phyloP scores from a whole-genome alignment of 2,329 filamentous ascomycete species.

The Dothideomycetes sp. region DNA sequence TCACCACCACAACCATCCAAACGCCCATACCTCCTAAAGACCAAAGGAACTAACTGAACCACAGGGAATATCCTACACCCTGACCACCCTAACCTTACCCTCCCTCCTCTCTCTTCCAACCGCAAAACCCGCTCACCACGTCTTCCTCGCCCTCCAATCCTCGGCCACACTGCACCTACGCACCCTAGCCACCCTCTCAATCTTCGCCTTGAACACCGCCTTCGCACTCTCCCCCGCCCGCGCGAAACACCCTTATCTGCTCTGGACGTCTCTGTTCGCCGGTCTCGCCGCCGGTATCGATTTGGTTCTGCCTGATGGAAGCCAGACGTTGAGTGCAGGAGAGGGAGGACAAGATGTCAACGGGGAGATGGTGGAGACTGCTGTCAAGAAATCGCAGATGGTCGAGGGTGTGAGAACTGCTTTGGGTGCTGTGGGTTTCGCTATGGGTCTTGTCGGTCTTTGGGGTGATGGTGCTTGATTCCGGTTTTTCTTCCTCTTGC shows the following conservation, averaged over 20 bases:
- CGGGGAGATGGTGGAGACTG: slow-evolving; percentile 40
- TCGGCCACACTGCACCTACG: slow-evolving; percentile 56
- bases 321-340: slow-evolving; percentile 14
- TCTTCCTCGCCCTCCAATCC: slow-evolving; percentile 57
- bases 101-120: slow-evolving; percentile 72
- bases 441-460: slow-evolving; percentile 39
- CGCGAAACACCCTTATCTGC: slow-evolving; percentile 75
- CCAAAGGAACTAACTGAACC: slow-evolving; percentile 11
- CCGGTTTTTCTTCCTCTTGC: background rate
- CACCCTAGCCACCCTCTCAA: slow-evolving; percentile 58
- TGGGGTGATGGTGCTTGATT: slow-evolving; percentile 38
- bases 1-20: slow-evolving; percentile 9
- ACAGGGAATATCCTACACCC: slow-evolving; percentile 84
- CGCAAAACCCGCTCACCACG: slow-evolving; percentile 59
- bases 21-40: slow-evolving; percentile 9
- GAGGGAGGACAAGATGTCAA: slow-evolving; percentile 34
- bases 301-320: slow-evolving; percentile 8
- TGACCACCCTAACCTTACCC: slow-evolving; percentile 69
- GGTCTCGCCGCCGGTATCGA: slow-evolving; percentile 8
- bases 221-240: slow-evolving; percentile 66
- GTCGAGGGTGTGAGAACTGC: slow-evolving; percentile 35
- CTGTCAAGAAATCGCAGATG: slow-evolving; percentile 33
- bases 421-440: slow-evolving; percentile 36
- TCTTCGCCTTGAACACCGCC: slow-evolving; percentile 64
- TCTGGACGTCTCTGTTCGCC: slow-evolving; percentile 62